phyloP scores from a whole-genome alignment of 495 filamentous ascomycete species.

The Penicillium salamii region DNA sequence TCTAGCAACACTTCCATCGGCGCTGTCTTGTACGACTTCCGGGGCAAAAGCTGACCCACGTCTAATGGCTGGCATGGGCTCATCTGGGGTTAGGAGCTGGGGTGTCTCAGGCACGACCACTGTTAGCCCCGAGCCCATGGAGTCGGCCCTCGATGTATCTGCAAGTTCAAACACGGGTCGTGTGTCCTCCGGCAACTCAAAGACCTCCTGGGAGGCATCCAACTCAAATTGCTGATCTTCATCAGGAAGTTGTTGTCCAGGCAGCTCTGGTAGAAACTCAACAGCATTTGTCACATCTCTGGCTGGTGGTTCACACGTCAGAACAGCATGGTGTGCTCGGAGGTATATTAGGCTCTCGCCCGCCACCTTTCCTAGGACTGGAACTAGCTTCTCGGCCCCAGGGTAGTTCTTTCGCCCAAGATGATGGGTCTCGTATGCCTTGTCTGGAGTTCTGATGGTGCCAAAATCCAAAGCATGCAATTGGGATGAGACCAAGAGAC shows the following conservation, averaged over 20 bases:
- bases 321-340: constrained; percentile 54
- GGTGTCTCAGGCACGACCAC: background rate
- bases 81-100: constrained; percentile 11
- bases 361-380: constrained; percentile 44
- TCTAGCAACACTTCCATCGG: constrained; percentile 4
- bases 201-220: constrained; percentile 36
- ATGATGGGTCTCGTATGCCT: constrained; percentile 17
- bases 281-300: constrained; percentile 23
- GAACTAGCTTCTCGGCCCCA: constrained; percentile 55
- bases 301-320: constrained; percentile 48
- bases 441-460: constrained; percentile 36
- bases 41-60: constrained; percentile 47
- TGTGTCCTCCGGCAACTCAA: constrained; percentile 44
- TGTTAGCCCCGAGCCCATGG: background rate
- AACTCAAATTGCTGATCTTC: constrained; percentile 33
- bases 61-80: constrained; percentile 24
- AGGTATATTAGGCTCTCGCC: constrained; percentile 51
- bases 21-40: constrained; percentile 27
- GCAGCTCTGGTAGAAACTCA: constrained; percentile 36
- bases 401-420: constrained; percentile 26
- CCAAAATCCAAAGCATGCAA: constrained; percentile 55
- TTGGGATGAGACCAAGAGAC: constrained; percentile 47
- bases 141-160: constrained; percentile 32
- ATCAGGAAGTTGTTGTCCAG: constrained; percentile 22
- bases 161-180: constrained; percentile 40